phyloP scores from a whole-genome alignment of 208 protist species.

The Leishmania tarentolae region DNA sequence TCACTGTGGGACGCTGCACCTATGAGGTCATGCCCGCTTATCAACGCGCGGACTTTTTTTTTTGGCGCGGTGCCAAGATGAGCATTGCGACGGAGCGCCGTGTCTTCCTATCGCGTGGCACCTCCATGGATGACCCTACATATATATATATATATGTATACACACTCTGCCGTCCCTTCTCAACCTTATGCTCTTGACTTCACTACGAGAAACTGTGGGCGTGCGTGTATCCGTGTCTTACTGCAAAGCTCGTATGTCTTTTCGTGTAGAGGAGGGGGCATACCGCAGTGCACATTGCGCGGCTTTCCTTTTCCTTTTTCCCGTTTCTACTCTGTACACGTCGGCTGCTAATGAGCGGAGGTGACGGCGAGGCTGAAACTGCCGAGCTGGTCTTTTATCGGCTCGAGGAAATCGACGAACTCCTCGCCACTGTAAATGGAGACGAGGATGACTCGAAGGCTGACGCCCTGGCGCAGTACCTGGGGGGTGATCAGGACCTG shows the following conservation, averaged over 20 bases:
- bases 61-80: background rate
- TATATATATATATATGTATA: too few species aligned
- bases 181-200: background rate
- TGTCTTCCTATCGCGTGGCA: background rate
- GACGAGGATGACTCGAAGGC: constrained; percentile 44
- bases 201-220: background rate
- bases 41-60: background rate
- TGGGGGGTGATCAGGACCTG: constrained; percentile 58
- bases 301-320: background rate
- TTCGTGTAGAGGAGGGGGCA: background rate
- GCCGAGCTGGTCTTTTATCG: constrained; percentile 51
- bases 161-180: background rate
- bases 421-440: constrained; percentile 50
- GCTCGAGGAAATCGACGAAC: constrained; percentile 74
- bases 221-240: background rate
- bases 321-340: background rate
- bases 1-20: background rate
- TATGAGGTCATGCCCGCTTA: too few species aligned
- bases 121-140: background rate
- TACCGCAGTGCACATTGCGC: background rate
- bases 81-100: background rate
- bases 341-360: constrained; percentile 7
- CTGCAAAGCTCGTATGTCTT: background rate
- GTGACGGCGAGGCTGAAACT: constrained; percentile 31
- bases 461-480: constrained; percentile 45